Percentiles rank a stretch among this genome's conserved stretches.
Conservation (phyloP, 805 yeast species). For the Candida tibetensis region DNA sequence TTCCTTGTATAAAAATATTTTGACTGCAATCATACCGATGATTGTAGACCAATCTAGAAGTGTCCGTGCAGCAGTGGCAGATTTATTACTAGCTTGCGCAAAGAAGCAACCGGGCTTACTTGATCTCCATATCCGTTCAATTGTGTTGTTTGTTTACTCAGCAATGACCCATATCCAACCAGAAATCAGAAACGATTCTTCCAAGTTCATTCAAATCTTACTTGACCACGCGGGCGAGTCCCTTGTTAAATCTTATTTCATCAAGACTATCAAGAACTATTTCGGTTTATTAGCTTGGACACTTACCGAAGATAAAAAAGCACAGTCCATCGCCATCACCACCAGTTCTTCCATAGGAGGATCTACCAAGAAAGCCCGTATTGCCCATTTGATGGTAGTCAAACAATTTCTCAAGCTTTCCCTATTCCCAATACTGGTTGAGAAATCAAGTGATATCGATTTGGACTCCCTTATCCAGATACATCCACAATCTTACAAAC, state of each 20-base stretch:
- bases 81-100: constrained; percentile 48
- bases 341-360: constrained; percentile 32
- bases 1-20: constrained; percentile 53
- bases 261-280: constrained; percentile 63
- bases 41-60: constrained; percentile 62
- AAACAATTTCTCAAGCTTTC: constrained; percentile 46
- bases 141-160: constrained; percentile 75
- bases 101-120: constrained; percentile 51
- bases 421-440: constrained; percentile 24
- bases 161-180: constrained; percentile 92
- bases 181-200: constrained; percentile 70
- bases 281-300: constrained; percentile 78
- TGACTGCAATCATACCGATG: constrained; percentile 58
- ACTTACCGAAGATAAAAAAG: constrained; percentile 35
- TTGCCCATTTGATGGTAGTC: constrained; percentile 42
- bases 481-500: constrained; percentile 51
- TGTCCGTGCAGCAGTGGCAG: constrained; percentile 59
- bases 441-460: constrained; percentile 16
- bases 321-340: constrained; percentile 34
- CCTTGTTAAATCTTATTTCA: constrained; percentile 61
- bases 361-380: constrained; percentile 35
- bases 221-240: constrained; percentile 54
- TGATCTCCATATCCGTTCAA: constrained; percentile 54
- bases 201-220: constrained; percentile 60
- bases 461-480: constrained; percentile 26